These are phyloP conservation scores for Deinandra increscens DNA, from an alignment of 129 eudicot species.

Conservation along the genomic window DNA sequence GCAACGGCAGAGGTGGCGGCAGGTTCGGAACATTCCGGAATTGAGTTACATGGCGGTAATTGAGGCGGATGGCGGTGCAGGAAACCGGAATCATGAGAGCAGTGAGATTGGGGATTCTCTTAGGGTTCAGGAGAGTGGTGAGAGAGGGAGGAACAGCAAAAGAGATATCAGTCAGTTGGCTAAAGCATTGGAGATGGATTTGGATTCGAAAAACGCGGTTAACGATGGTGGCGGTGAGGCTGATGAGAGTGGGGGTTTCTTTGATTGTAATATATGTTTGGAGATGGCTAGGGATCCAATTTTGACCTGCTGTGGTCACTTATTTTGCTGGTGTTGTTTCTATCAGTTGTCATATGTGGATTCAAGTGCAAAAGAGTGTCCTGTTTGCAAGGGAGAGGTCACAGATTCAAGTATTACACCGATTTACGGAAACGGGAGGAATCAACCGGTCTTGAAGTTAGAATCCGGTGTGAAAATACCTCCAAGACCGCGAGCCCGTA, in stretches of 20 bases:
- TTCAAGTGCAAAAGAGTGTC: conserved; percentile 65
- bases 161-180: conserved; percentile 64
- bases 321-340: conserved; percentile 77
- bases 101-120: conserved; percentile 16
- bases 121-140: conserved; percentile 21
- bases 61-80: conserved; percentile 22
- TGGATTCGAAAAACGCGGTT: conserved; percentile 43
- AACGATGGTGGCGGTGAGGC: conserved; percentile 36
- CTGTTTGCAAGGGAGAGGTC: conserved; percentile 80
- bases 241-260: conserved; percentile 50
- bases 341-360: conserved; percentile 55
- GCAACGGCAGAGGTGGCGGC: conserved; percentile 65
- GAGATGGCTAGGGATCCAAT: conserved; percentile 63
- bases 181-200: conserved; percentile 63
- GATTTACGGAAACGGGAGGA: conserved; percentile 54
- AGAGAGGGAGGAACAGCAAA: conserved; percentile 48
- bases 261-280: conserved; percentile 68
- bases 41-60: conserved; percentile 29
- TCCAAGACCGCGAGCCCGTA: conserved; percentile 66
- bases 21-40: conserved; percentile 40
- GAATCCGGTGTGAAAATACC: conserved; percentile 60
- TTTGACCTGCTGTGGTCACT: conserved; percentile 76
- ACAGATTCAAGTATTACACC: conserved; percentile 54
- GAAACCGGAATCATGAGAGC: conserved; percentile 19
- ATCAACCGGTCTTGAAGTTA: conserved; percentile 27